phyloP scores from a whole-genome alignment of 2,329 filamentous ascomycete species.

The Bipolaris victoriae region DNA sequence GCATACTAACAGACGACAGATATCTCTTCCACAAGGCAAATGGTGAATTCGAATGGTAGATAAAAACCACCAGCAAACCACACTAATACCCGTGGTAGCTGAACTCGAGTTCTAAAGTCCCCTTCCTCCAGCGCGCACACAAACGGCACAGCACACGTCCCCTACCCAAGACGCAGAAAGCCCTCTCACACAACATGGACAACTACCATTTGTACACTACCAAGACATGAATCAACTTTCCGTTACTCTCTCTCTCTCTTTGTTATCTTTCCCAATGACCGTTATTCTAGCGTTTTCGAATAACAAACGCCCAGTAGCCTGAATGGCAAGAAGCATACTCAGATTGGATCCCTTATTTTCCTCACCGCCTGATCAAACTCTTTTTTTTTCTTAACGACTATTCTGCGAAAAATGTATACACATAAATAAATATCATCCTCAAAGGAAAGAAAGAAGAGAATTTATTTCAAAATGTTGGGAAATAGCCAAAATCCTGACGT shows the following conservation, averaged over 20 bases:
- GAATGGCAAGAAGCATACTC: not conserved
- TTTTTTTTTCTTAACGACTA: not conserved
- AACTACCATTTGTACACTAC: constrained; percentile 2
- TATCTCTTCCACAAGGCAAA: constrained; percentile 98
- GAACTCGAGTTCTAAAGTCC: constrained; percentile 30
- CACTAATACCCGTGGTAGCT: constrained; percentile 28
- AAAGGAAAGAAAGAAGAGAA: not conserved
- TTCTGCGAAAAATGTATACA: not conserved
- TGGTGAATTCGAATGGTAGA: constrained; percentile 96
- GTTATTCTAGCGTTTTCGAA: not conserved
- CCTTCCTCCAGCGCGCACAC: not conserved
- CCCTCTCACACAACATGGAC: not conserved
- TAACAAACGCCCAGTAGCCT: not conserved
- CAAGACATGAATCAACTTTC: not conserved
- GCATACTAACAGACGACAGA: constrained; percentile 49
- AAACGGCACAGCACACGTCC: constrained; percentile 8
- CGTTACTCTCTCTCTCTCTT: too few relatives aligned
- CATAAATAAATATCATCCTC: not conserved
- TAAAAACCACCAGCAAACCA: constrained; percentile 15
- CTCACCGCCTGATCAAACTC: not conserved
- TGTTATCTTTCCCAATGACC: not conserved
- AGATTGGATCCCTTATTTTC: constrained; percentile 10
- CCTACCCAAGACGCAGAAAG: constrained; percentile 11
- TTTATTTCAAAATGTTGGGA: too few relatives aligned
- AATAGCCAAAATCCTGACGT: not conserved